Percentiles rank a stretch among this genome's conserved stretches.
Evolutionary conservation across 192 early-diverging fungal species (phyloP).

Genomic region (Backusella mclennaniae): DNA sequence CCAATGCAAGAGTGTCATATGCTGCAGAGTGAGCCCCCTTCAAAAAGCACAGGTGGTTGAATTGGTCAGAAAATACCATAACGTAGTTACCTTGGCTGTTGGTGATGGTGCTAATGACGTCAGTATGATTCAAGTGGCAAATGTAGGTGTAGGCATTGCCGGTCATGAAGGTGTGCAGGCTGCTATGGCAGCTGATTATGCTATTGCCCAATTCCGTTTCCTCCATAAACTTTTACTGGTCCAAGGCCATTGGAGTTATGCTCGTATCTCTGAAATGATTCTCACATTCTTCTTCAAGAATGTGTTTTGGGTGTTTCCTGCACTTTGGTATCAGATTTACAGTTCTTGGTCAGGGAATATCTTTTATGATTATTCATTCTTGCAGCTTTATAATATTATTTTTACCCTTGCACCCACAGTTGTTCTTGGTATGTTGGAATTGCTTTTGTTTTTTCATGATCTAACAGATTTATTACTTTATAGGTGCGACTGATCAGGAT

Average conservation of each 20-base stretch:
- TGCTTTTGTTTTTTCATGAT: background rate
- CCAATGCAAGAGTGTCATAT: slow-evolving; percentile 82
- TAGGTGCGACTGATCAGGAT: slow-evolving; percentile 69
- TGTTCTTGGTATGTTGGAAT: slow-evolving; percentile 37
- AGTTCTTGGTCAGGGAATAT: slow-evolving; percentile 85
- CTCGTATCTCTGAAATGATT: slow-evolving; percentile 86
- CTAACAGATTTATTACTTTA: background rate
- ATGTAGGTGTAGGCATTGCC: slow-evolving; percentile 77
- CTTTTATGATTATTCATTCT: slow-evolving; percentile 91
- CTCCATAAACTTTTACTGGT: slow-evolving; percentile 84
- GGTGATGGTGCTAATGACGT: slow-evolving; percentile 90
- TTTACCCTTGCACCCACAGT: slow-evolving; percentile 66
- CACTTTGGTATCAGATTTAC: slow-evolving; percentile 95
- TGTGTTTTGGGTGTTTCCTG: slow-evolving; percentile 86
- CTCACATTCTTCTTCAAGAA: slow-evolving; percentile 98
- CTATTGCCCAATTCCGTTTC: slow-evolving; percentile 90
- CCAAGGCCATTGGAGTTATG: slow-evolving; percentile 92
- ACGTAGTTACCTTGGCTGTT: slow-evolving; percentile 66
- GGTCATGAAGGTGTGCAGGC: slow-evolving; percentile 88
- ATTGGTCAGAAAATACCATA: slow-evolving; percentile 75
- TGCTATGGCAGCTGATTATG: slow-evolving; percentile 92
- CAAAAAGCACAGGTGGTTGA: slow-evolving; percentile 97
- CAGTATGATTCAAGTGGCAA: slow-evolving; percentile 95
- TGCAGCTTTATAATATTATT: slow-evolving; percentile 86
- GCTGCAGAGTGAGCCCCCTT: slow-evolving; percentile 88